Base-by-base conservation (phyloP, 2,329 filamentous ascomycete species). In the Xylaria sp. region DNA sequence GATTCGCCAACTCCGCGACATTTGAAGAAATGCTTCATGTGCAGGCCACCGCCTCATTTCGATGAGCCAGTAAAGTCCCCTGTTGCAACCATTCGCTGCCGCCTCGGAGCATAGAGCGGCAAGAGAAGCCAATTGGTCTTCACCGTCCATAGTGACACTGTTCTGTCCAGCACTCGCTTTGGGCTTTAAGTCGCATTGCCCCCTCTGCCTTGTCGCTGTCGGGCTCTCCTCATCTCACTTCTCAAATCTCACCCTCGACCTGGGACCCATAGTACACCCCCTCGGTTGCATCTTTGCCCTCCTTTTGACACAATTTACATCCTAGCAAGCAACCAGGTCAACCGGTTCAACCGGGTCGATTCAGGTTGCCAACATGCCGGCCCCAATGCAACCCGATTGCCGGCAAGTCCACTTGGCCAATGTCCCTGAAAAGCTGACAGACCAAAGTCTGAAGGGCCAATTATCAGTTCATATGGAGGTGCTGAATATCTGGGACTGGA, bases 371-470 rank as follows among this genome's bases (percentile, higher is more conserved):
- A 18, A 59, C 52, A 69, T 68, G 65, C 46, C 61, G 2, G 35
- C 34, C 11, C 42, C 5, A 6, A 46, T 16, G 37, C 46, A 37
- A 10, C 52, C 58, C 37, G 57, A n/a, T 9, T 65, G 68, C 5
- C 56, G 83, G 76, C 79, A 83, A 61, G 74, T 79, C 9, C 76
- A 76, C 42, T 65, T 83, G 37, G 62, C 56, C 11, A 75, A 76
- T 9, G 71, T 84, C 11, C 79, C 80, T 1, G 35, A 55, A 8
- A 69, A 75, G 34, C 64, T 82, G 35, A 70, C 74, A 8, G 72
- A 78, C 2, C 65, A 74, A 0, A 65, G 64, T 5, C 68, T 84
- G 8, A 67, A 65, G 9, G 65, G 57, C 0, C 75, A 78, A 54
- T 72, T 84, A 1, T 55, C 65, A 13, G 75, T 76, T 0, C 68